Evolutionary conservation across 208 protist species (phyloP), one percentile per base, ranked within the genome.

Genomic region (Angomonas ambiguus): DNA sequence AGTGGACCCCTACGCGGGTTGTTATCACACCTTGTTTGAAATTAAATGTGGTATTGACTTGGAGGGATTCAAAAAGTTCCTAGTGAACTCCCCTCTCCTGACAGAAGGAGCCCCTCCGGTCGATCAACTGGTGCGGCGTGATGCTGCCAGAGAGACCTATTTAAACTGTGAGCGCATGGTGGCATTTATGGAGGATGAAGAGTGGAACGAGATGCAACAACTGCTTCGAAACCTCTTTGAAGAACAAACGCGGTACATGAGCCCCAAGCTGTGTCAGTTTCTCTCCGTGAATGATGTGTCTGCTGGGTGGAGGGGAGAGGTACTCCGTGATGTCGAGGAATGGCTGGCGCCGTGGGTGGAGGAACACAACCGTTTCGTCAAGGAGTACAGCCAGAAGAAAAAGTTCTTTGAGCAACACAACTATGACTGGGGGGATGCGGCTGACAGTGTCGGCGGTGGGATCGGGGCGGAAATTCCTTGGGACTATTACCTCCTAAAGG

Each of bases 151-250:
- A 24, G 71, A 68, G 1, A 77, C 88, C 20, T 83, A 90, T 51
- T 65, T 77, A 6, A 80, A 93, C 69, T 93, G 87, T 76, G 87
- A 93, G 71, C 87, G 87, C 65, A 20, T 81, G n/a, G 77, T 90
- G 51, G 82, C 72, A 31, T 84, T 88, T 57, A 64, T 93, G 18
- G 32, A 65, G 6, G 34, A 77, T 13, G 72, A 74, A 0, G 79
- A 84, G 38, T 81, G 79, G 72, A 64, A 82, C 38, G 59, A 74
- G 63, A 58, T 82, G 27, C 48, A 42, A 53, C 4, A 49, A 6
- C 51, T 30, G 22, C 51, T 42, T 2, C 60, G 28, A 4, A 48
- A 53, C 32, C 32, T 30, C 11, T 41, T 38, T 33, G 31, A 24
- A n/a, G 32, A 64, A 33, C 13, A 49, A 41, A 2, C 35, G 45